Evolutionary conservation across 208 protist genomes (phyloP).

Genomic region (Leishmania braziliensis): DNA sequence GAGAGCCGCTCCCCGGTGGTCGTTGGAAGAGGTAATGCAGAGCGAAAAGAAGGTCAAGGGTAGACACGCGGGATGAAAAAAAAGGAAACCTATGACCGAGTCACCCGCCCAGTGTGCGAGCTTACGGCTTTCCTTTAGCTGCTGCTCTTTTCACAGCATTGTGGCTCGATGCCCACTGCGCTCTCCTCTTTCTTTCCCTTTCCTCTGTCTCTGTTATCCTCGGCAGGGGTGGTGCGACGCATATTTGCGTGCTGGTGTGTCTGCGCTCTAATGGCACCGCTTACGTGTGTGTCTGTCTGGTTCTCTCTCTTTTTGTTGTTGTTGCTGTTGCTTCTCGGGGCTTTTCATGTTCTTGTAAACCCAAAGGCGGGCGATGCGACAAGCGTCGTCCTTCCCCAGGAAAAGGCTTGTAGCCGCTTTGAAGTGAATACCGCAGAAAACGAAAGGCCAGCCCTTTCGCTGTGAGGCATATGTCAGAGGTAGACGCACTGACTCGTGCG

Average conservation of each 20-base stretch:
- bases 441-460: neutral
- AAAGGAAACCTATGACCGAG: neutral
- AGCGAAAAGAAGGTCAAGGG: neutral
- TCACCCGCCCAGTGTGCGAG: neutral
- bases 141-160: neutral
- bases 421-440: neutral
- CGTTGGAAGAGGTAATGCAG: neutral
- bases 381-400: too few species aligned
- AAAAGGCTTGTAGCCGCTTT: neutral
- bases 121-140: neutral
- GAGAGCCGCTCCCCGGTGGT: neutral
- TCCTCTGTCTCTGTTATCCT: neutral
- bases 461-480: neutral
- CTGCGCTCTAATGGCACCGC: neutral
- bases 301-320: neutral
- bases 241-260: neutral
- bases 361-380: too few species aligned
- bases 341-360: neutral
- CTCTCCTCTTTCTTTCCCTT: neutral
- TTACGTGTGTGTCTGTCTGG: neutral
- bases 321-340: neutral
- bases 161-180: neutral
- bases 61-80: neutral
- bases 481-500: neutral
- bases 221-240: neutral